Percentiles rank a stretch among this genome's conserved stretches.
Conservation (phyloP, 1,284 basidiomycete genomes). For the Cryptococcus jaspeensis region DNA sequence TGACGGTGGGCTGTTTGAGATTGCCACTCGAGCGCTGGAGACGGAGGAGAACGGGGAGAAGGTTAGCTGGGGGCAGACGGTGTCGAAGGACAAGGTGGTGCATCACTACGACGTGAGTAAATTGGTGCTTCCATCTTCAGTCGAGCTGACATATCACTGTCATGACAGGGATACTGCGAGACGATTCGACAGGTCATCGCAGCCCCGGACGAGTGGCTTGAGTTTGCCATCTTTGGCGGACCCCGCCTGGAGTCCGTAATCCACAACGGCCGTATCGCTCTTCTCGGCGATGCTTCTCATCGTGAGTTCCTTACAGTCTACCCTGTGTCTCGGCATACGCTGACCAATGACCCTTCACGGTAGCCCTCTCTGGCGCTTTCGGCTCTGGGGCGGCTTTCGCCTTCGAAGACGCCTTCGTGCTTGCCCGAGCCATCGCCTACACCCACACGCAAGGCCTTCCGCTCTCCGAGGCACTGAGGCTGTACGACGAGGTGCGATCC, state of each 20-base stretch:
- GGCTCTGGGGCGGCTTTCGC: constrained; percentile 32
- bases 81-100: constrained; percentile 14
- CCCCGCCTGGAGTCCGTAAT: constrained; percentile 23
- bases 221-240: constrained; percentile 37
- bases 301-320: constrained; percentile 14
- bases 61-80: constrained; percentile 29
- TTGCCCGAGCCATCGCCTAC: constrained; percentile 17
- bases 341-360: background rate
- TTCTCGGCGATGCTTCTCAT: constrained; percentile 33
- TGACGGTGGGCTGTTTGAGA: constrained; percentile 21
- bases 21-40: constrained; percentile 21
- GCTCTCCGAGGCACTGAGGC: constrained; percentile 12
- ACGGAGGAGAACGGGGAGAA: constrained; percentile 17
- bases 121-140: too few relatives aligned
- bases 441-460: background rate
- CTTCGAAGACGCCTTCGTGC: constrained; percentile 29
- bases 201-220: constrained; percentile 29
- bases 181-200: constrained; percentile 25
- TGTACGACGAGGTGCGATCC: constrained; percentile 26
- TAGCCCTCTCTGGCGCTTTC: constrained; percentile 26
- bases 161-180: constrained; percentile 22
- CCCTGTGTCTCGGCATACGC: background rate
- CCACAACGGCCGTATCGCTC: constrained; percentile 20
- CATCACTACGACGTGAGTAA: constrained; percentile 22
- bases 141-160: background rate